A percentile compares a stretch with the other conserved stretches of the same genome.
These are phyloP conservation scores for Luzula sylvatica DNA, from an alignment of 176 grass and related monocot species.

Conservation along the genomic window DNA sequence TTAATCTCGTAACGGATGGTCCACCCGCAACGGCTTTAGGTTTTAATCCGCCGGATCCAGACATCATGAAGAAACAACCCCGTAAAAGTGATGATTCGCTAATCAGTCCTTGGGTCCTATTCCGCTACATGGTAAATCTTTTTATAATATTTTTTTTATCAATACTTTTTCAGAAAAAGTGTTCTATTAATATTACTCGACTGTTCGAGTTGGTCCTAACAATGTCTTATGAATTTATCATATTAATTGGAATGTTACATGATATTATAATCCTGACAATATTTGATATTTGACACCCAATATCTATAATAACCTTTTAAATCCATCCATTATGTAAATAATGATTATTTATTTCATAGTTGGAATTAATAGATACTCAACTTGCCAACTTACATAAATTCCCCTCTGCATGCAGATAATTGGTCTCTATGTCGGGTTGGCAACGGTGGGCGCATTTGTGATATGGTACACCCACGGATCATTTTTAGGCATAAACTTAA, in stretches of 20 bases:
- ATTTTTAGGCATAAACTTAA: conserved; percentile 31
- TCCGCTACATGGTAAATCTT: conserved; percentile 25
- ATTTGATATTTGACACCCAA: no score
- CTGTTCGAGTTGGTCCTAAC: no score
- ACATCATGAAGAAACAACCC: conserved; percentile 36
- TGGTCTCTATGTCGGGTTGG: conserved; percentile 28
- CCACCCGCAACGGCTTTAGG: conserved; percentile 26
- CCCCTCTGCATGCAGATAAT: conserved; percentile 21
- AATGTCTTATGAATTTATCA: no score
- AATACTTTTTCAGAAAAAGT: neutral
- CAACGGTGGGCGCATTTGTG: conserved; percentile 32
- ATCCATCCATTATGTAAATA: no score
- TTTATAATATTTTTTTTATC: neutral
- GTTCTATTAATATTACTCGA: neutral
- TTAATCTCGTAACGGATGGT: conserved; percentile 30
- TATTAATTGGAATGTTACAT: no score
- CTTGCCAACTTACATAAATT: conserved; percentile 3
- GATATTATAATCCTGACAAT: no score
- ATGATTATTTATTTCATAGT: no score
- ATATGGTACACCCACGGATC: conserved; percentile 38
- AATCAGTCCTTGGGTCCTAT: conserved; percentile 30
- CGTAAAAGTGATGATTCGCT: conserved; percentile 22
- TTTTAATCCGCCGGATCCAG: conserved; percentile 26
- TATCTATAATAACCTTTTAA: no score
- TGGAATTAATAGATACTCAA: conserved; percentile 4